These are phyloP conservation scores for Stromatinia cepivora DNA, from an alignment of 2,329 filamentous ascomycete species.

Conservation along the genomic window DNA sequence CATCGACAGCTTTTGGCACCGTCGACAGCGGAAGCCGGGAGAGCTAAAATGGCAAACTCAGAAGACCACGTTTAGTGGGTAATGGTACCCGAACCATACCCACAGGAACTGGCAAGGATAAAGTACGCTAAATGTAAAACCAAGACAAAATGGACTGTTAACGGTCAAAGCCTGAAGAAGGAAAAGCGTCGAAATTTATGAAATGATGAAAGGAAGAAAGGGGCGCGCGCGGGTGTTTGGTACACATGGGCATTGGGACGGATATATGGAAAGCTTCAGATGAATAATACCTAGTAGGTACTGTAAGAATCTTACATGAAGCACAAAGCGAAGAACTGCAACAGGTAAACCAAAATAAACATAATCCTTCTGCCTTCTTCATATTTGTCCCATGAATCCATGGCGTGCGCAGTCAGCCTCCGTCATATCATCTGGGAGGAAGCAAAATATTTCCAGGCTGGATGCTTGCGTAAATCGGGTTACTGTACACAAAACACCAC, in stretches of 20 bases:
- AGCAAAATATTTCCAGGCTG: neutral
- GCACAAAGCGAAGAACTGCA: neutral
- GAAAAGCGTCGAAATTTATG: slow-evolving; percentile 11
- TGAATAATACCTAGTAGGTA: neutral
- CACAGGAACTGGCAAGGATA: slow-evolving; percentile 22
- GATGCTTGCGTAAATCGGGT: slow-evolving; percentile 18
- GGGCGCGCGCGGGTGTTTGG: slow-evolving; percentile 17
- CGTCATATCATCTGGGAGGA: neutral
- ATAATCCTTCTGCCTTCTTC: neutral
- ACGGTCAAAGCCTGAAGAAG: slow-evolving; percentile 17
- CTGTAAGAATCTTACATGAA: neutral
- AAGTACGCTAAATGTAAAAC: neutral
- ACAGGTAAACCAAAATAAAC: neutral
- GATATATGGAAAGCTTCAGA: slow-evolving; percentile 4
- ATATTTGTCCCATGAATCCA: neutral
- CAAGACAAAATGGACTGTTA: slow-evolving; percentile 20
- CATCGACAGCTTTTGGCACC: slow-evolving; percentile 22
- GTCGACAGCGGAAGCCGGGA: slow-evolving; percentile 29
- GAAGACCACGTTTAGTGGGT: slow-evolving; percentile 25
- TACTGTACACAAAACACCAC: slow-evolving; percentile 3
- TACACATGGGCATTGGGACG: neutral
- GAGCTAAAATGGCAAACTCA: slow-evolving; percentile 24
- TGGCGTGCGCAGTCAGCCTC: slow-evolving; percentile 5
- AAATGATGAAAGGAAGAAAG: slow-evolving; percentile 21
- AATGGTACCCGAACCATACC: slow-evolving; percentile 31